phyloP scores from a whole-genome alignment of 495 filamentous ascomycete genomes.

The Penicillium coprophilum region DNA sequence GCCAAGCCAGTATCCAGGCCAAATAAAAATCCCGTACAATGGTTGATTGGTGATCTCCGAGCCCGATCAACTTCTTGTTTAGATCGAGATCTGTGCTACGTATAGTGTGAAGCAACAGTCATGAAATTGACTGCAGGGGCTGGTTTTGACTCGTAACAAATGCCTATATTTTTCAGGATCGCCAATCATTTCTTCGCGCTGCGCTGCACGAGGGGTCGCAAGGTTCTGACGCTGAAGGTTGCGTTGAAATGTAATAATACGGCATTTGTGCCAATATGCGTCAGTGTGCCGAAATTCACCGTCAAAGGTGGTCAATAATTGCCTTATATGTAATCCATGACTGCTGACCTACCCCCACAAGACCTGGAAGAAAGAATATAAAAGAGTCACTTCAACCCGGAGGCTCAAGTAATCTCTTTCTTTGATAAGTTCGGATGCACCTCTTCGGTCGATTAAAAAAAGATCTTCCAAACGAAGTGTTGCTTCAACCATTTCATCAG shows the following conservation, averaged over 20 bases:
- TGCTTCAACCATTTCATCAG: slow-evolving; percentile 1
- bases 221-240: background rate
- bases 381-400: background rate
- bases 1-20: slow-evolving; percentile 8
- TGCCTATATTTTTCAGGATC: background rate
- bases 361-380: background rate
- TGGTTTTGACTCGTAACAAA: background rate
- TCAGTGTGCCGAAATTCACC: background rate
- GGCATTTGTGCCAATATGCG: background rate
- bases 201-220: background rate
- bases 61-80: background rate
- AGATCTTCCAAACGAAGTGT: slow-evolving; percentile 7
- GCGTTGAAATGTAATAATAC: background rate
- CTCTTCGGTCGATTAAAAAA: slow-evolving; percentile 9
- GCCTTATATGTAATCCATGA: background rate
- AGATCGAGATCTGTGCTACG: background rate
- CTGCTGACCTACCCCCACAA: background rate
- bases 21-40: background rate
- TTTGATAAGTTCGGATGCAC: slow-evolving; percentile 5
- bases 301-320: background rate
- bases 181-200: slow-evolving; percentile 9
- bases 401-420: background rate
- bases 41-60: background rate
- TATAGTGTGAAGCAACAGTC: background rate
- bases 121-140: background rate